Base-by-base conservation (phyloP, 2,329 filamentous ascomycete species). In the Epichloe gansuensis region DNA sequence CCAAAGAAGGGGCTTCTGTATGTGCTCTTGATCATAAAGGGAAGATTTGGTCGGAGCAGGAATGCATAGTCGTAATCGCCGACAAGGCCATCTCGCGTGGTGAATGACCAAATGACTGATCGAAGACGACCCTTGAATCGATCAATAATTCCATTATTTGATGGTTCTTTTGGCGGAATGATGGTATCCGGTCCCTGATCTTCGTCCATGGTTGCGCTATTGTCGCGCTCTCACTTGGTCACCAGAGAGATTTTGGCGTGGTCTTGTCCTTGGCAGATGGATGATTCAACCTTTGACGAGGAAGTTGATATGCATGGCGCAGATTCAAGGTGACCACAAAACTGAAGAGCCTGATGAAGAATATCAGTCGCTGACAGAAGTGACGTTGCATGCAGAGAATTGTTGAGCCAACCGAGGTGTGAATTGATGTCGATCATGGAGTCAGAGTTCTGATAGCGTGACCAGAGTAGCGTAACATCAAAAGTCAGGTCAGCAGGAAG, bases 1-100 rank as follows among this genome's bases (percentile, higher is more conserved):
- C 87, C 88, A 62, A 91, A 93, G 67, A 94, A 93, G 0, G 88
- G 88, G 35, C 85, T 81, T 39, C 58, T 53, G 57, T 71, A 68
- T 37, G 66, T 66, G 5, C 71, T 61, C 65, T 78, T 63, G 64
- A 78, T 82, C 75, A 93, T 82, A 67, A 95, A 95, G 0, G 91
- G 91, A 23, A 95, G 69, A 59, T 87, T 90, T 1, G 81, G 87
- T 23, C 73, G 81, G 75, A 96, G 95, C 42, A 96, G 82, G 63
- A 90, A 93, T 38, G 67, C 86, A 76, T 96, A 96, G 75, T 96
- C 86, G 68, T 96, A 96, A 61, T 82, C 76, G 57, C 91, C 91
- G 52, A 96, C 68, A 28, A 95, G 76, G 12, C 91, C 91, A 1
- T 90, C 77, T 56, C 74, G 82, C 46, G 78, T 81, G 51, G 75